Evolutionary conservation across 2,329 filamentous ascomycete genomes (phyloP), one percentile per base, ranked within the genome.

Genomic region (Tolypocladium ophioglossoides): DNA sequence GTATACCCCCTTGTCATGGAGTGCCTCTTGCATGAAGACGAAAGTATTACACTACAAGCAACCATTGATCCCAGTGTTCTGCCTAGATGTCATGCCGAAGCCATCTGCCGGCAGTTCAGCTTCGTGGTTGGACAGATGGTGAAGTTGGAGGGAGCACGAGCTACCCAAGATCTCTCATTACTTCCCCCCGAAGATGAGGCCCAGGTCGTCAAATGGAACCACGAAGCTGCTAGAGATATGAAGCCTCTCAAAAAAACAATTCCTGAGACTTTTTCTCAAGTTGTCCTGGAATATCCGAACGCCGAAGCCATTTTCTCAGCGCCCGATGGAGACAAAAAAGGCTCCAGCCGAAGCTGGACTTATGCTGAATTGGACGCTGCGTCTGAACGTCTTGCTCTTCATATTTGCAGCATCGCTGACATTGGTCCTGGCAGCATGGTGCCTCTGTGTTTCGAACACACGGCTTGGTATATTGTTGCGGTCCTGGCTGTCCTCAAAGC

Each of bases 1-100:
- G 40, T 32, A 18, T 55, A 55, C 32, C 41, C 51, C 3, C 38
- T 55, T 30, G 48, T 48, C 24, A 38, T 55, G 30, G 54, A 55
- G 44, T 55, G 51, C 16, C 51, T 53, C 20, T 34, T 55, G 38
- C 27, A 50, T 16, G 27, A 49, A n/a, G n/a, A 53, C 39, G 39
- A 30, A 1, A 51, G 18, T 14, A 39, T 55, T 9, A 50, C 46
- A 16, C 51, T 55, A 1, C 46, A 46, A 8, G 47, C 46, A 30
- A 41, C 50, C 7, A 38, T 51, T 51, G 37, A 51, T 41, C 50
- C 39, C 10, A 35, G 4, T n/a, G n/a, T 50, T 12, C 5, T 50
- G 11, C 22, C 47, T 1, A 35, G n/a, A 11, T 50, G 11, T 18
- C 47, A 50, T 16, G 47, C 47, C 18, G 32, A 35, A 22, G 47